Evolutionary conservation across 305 asterid genomes (phyloP).

Genomic region (Solanum hybrid): DNA sequence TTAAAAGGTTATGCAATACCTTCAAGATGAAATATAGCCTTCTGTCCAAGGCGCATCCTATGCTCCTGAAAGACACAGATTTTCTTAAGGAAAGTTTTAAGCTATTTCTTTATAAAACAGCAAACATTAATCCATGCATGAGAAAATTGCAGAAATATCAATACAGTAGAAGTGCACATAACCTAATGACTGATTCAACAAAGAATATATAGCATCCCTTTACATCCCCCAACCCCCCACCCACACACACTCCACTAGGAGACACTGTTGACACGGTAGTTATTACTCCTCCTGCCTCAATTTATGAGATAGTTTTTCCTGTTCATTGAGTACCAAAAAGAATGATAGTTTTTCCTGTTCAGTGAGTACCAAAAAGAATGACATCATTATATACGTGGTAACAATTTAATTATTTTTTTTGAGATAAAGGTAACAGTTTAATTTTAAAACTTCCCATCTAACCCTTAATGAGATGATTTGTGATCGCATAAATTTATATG

Average conservation of each 20-base stretch:
- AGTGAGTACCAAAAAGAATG: not conserved
- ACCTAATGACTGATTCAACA: not conserved
- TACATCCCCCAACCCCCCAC: not conserved
- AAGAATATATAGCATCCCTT: not conserved
- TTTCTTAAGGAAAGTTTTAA: not conserved
- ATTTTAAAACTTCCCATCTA: not conserved
- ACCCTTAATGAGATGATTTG: not conserved
- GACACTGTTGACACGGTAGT: not conserved
- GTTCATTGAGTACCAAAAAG: no score
- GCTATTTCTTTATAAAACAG: not conserved
- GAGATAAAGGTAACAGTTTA: not conserved
- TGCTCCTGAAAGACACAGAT: conserved; percentile 49
- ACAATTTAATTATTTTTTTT: not conserved
- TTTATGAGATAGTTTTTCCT: no score
- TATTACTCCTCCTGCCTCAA: not conserved
- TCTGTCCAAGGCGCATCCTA: conserved; percentile 87
- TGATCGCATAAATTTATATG: not conserved
- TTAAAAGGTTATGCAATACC: conserved; percentile 32
- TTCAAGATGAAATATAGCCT: conserved; percentile 97
- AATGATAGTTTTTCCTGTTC: not conserved
- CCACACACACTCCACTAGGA: not conserved
- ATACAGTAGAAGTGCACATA: not conserved
- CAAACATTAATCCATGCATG: not conserved
- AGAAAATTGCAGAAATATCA: not conserved
- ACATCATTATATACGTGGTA: not conserved